Percentiles rank a stretch among this genome's conserved stretches.
phyloP scores from a whole-genome alignment of 2,329 filamentous ascomycete genomes.

The Salinomyces thailandicus region DNA sequence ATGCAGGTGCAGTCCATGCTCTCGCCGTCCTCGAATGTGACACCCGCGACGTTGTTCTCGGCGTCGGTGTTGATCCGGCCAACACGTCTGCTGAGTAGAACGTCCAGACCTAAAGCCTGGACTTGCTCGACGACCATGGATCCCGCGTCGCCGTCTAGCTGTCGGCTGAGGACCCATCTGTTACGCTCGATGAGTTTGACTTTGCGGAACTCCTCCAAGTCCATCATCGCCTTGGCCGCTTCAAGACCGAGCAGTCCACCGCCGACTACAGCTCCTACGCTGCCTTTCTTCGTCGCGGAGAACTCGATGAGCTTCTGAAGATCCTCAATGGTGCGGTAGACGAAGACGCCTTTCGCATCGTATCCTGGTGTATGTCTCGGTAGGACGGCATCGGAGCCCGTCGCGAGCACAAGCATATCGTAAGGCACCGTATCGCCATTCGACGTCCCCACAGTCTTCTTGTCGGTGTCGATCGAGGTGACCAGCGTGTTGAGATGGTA shows the following conservation, averaged over 20 bases:
- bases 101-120: constrained; percentile 63
- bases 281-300: constrained; percentile 54
- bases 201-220: constrained; percentile 61
- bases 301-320: constrained; percentile 66
- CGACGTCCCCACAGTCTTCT: constrained; percentile 59
- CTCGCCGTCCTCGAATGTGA: constrained; percentile 73
- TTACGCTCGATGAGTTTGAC: constrained; percentile 77
- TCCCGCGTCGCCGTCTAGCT: constrained; percentile 73
- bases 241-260: constrained; percentile 78
- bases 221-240: constrained; percentile 85
- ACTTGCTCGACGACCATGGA: constrained; percentile 75
- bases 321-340: constrained; percentile 79
- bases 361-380: constrained; percentile 63
- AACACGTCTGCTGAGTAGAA: constrained; percentile 67
- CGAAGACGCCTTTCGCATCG: constrained; percentile 74
- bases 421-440: constrained; percentile 62
- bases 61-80: constrained; percentile 59
- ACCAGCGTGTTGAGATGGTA: constrained; percentile 69
- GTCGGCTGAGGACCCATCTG: constrained; percentile 69
- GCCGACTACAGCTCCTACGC: constrained; percentile 66
- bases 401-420: constrained; percentile 73
- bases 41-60: constrained; percentile 57
- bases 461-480: constrained; percentile 51
- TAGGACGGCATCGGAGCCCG: constrained; percentile 73
- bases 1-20: constrained; percentile 67